Evolutionary conservation across 1,284 basidiomycete species (phyloP).

Genomic region (Takashimella koratensis): DNA sequence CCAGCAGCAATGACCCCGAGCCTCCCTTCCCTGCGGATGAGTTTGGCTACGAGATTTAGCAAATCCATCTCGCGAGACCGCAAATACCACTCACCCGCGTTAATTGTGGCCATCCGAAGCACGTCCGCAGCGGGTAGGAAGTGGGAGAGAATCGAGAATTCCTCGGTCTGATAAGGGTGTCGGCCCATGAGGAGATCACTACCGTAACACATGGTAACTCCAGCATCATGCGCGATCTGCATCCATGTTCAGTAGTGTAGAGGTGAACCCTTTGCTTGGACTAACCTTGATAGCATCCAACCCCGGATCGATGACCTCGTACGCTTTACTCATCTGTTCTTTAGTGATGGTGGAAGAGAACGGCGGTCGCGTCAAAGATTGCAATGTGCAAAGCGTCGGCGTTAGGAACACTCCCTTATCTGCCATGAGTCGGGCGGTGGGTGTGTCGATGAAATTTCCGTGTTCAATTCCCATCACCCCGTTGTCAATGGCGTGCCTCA

Average conservation of each 20-base stretch:
- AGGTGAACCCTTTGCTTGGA: too few species aligned
- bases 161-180: constrained; percentile 28
- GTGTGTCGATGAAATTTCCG: constrained; percentile 45
- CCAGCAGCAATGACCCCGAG: constrained; percentile 48
- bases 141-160: constrained; percentile 50
- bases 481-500: constrained; percentile 34
- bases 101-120: constrained; percentile 53
- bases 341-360: constrained; percentile 20
- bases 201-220: constrained; percentile 31
- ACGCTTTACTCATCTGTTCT: not conserved
- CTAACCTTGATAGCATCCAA: not conserved
- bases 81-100: too few species aligned
- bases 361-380: constrained; percentile 20
- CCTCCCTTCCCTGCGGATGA: constrained; percentile 45
- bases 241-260: too few species aligned
- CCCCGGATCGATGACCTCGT: not conserved
- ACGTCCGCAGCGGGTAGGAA: constrained; percentile 49
- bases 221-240: constrained; percentile 26
- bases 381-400: too few species aligned
- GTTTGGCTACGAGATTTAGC: constrained; percentile 40
- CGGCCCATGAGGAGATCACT: constrained; percentile 26
- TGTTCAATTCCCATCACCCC: constrained; percentile 53
- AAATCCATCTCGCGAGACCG: not conserved
- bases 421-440: constrained; percentile 47
- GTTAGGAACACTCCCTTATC: constrained; percentile 51